Conservation (phyloP, 495 filamentous ascomycete species). For the Penicillium alfredii region DNA sequence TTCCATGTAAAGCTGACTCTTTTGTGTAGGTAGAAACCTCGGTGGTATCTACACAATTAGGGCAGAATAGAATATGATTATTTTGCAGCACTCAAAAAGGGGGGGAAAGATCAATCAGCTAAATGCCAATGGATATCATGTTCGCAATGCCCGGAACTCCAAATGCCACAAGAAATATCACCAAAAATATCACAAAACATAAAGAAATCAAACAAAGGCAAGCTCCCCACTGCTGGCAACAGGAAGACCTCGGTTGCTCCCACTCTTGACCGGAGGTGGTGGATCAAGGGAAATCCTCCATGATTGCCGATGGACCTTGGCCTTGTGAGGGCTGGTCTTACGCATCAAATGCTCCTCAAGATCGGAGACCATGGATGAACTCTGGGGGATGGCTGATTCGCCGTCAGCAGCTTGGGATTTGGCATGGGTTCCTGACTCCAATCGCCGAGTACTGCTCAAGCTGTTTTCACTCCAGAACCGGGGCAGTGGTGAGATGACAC, state of each 20-base stretch:
- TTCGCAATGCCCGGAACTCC: slow-evolving; percentile 25
- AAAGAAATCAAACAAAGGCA: slow-evolving; percentile 25
- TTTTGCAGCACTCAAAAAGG: too few relatives aligned
- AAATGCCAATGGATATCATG: slow-evolving; percentile 28
- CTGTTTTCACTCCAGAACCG: slow-evolving; percentile 40
- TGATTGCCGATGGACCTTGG: slow-evolving; percentile 4
- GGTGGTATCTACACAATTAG: too few relatives aligned
- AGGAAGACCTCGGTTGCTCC: slow-evolving; percentile 18
- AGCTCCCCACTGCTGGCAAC: slow-evolving; percentile 27
- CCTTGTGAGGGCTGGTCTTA: slow-evolving; percentile 14
- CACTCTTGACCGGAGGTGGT: slow-evolving; percentile 13
- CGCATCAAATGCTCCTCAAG: slow-evolving; percentile 23
- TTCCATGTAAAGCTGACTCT: too few relatives aligned
- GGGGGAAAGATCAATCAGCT: slow-evolving; percentile 10
- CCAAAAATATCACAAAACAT: background rate
- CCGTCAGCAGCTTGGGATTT: slow-evolving; percentile 5
- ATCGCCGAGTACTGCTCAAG: slow-evolving; percentile 22
- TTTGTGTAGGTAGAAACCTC: too few relatives aligned
- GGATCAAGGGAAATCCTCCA: slow-evolving; percentile 13
- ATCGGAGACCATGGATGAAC: slow-evolving; percentile 25
- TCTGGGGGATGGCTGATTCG: slow-evolving; percentile 13
- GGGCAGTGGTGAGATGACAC: slow-evolving; percentile 39
- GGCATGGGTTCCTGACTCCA: slow-evolving; percentile 19
- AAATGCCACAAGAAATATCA: slow-evolving; percentile 2
- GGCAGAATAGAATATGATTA: too few relatives aligned